These are phyloP conservation scores for Teunomyces pallodes DNA, from an alignment of 805 yeast species.

Conservation along the genomic window DNA sequence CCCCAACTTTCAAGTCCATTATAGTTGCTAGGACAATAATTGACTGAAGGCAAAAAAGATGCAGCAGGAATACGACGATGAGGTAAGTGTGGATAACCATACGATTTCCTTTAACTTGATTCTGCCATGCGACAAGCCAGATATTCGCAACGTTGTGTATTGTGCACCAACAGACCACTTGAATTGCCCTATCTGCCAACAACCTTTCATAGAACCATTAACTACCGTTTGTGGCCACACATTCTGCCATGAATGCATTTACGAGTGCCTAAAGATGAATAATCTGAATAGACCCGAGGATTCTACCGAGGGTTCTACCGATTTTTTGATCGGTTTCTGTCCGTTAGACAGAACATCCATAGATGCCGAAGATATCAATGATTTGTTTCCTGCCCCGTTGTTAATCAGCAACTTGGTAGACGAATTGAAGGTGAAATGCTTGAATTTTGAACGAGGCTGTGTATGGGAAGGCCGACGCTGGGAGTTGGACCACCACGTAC, in stretches of 20 bases:
- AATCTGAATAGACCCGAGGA: slow-evolving; percentile 6
- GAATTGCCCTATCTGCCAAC: slow-evolving; percentile 64
- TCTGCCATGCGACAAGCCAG: slow-evolving; percentile 19
- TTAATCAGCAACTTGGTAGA: slow-evolving; percentile 58
- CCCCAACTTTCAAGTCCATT: not conserved
- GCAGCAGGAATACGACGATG: slow-evolving; percentile 4
- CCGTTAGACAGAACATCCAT: slow-evolving; percentile 61
- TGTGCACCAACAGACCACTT: slow-evolving; percentile 28
- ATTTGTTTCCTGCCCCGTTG: slow-evolving; percentile 53
- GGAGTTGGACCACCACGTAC: slow-evolving; percentile 52
- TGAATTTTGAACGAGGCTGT: slow-evolving; percentile 54
- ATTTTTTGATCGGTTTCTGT: slow-evolving; percentile 34
- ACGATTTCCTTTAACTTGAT: slow-evolving; percentile 15
- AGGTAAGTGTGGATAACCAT: slow-evolving; percentile 6
- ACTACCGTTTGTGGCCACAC: slow-evolving; percentile 43
- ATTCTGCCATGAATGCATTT: slow-evolving; percentile 14
- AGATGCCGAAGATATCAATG: slow-evolving; percentile 27
- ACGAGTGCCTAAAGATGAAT: slow-evolving; percentile 28
- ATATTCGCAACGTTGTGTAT: slow-evolving; percentile 29
- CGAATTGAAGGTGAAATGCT: slow-evolving; percentile 56
- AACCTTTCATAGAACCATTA: slow-evolving; percentile 58
- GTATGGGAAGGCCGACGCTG: slow-evolving; percentile 56
- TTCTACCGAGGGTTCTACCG: not conserved
- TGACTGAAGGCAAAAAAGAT: not conserved
- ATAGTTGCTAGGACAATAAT: not conserved